Conservation (phyloP, 2,329 filamentous ascomycete genomes). For the Epichloe scottii region DNA sequence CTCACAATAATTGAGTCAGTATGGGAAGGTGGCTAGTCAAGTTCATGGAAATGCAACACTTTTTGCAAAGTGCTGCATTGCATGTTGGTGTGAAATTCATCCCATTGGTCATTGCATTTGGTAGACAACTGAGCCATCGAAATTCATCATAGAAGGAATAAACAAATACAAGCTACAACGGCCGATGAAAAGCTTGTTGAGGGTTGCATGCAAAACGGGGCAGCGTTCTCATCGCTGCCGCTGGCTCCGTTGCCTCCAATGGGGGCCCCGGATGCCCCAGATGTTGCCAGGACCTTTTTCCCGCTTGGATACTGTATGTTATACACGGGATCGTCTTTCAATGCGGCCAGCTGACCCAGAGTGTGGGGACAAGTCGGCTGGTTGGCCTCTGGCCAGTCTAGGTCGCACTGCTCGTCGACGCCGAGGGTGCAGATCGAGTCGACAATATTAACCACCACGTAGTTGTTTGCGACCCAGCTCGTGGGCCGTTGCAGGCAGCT, state of each 20-base stretch:
- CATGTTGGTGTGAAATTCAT: too few species aligned
- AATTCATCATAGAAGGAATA: neutral
- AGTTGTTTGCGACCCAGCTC: conserved; percentile 36
- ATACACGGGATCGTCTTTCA: conserved; percentile 29
- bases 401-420: conserved; percentile 31
- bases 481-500: conserved; percentile 27
- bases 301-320: conserved; percentile 36
- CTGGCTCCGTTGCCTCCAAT: neutral
- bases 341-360: conserved; percentile 23
- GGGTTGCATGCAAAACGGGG: neutral
- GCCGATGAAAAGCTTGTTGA: neutral
- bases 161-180: neutral
- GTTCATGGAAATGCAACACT: too few species aligned
- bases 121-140: too few species aligned
- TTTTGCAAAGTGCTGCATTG: too few species aligned
- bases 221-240: neutral
- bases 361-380: conserved; percentile 31
- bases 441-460: conserved; percentile 37
- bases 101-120: too few species aligned
- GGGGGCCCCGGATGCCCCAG: conserved; percentile 2
- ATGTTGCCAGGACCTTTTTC: conserved; percentile 24
- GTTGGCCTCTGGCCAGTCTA: conserved; percentile 31
- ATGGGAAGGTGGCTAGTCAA: too few species aligned
- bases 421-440: conserved; percentile 35
- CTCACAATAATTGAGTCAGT: too few species aligned